Evolutionary conservation across 2,329 filamentous ascomycete genomes (phyloP), one percentile per base, ranked within the genome.

Genomic region (Cladosporium sp.): DNA sequence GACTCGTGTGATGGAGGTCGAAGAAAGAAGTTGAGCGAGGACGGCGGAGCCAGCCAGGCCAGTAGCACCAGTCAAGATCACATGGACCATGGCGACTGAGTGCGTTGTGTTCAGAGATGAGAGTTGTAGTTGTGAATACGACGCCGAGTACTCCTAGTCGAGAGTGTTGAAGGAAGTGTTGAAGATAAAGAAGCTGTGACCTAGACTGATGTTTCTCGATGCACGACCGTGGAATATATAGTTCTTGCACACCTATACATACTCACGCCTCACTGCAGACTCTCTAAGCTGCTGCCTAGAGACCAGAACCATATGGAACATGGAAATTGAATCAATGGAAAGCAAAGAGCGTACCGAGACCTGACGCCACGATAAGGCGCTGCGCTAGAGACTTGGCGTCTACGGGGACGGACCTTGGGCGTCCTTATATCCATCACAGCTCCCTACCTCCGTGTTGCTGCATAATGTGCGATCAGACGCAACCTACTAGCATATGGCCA

Each of bases 1-100:
- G 72, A 93, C 86, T 70, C 86, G 87, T 58, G 84, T 85, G 65
- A 92, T 80, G 44, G 82, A 80, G 55, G 79, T 72, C 49, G 75
- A 74, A 1, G 69, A 70, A 16, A 81, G 72, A 72, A 79, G 76
- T 35, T 74, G 71, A 29, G 76, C 69, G 26, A 81, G 76, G 4
- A 80, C 75, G 7, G 74, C 76, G 18, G 78, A 72, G 66, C 80
- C 80, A 18, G 78, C 73, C 21, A 78, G 74, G 46, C 80, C 80
- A 6, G 80, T 82, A 18, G 80, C 80, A 56, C 80, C 79, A 2
- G 79, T 80, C 58, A 81, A 75, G 28, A 82, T 80, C 66, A 81
- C 74, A 72, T 81, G 80, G 2, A 71, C 69, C 69, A 73, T 72
- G 31, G 55, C 18, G 26, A 4, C 3, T 29, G 12, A n/a, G 50